phyloP scores from a whole-genome alignment of 1,139 yeast species.

The Yamadazyma pseudoaaseri region DNA sequence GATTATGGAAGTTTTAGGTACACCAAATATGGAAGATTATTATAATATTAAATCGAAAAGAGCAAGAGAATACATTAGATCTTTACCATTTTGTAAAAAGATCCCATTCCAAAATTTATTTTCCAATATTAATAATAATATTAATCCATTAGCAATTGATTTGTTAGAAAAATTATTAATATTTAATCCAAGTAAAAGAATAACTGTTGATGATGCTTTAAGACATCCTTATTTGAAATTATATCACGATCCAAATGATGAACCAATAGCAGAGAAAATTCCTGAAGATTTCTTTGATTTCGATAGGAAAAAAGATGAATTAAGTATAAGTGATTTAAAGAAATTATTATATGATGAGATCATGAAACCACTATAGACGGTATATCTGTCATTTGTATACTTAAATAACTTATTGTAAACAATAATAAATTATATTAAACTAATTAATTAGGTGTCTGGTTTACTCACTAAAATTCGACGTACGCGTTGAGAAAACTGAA shows the following conservation, averaged over 20 bases:
- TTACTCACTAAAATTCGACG: no score
- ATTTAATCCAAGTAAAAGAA: conserved; percentile 64
- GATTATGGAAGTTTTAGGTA: conserved; percentile 86
- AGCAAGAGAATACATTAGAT: conserved; percentile 81
- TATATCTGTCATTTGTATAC: no score
- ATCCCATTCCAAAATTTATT: conserved; percentile 43
- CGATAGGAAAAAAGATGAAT: conserved; percentile 54
- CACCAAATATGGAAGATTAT: conserved; percentile 83
- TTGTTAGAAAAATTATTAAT: conserved; percentile 56
- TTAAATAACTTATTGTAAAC: no score
- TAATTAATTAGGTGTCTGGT: no score
- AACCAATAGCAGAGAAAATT: conserved; percentile 58
- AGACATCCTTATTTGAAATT: conserved; percentile 62
- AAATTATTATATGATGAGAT: conserved; percentile 58
- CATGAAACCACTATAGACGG: conserved; percentile 31
- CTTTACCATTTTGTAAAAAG: conserved; percentile 60
- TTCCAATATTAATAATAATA: conserved; percentile 23
- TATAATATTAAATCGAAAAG: conserved; percentile 76
- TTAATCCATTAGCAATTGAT: conserved; percentile 62
- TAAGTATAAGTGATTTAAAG: conserved; percentile 47
- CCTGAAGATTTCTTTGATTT: conserved; percentile 64
- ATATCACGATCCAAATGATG: conserved; percentile 73
- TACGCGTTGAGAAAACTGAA: conserved; percentile 6
- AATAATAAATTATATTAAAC: no score
- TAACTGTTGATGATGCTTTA: conserved; percentile 64